phyloP scores from a whole-genome alignment of 2,329 filamentous ascomycete species.

The Penicillium italicum region DNA sequence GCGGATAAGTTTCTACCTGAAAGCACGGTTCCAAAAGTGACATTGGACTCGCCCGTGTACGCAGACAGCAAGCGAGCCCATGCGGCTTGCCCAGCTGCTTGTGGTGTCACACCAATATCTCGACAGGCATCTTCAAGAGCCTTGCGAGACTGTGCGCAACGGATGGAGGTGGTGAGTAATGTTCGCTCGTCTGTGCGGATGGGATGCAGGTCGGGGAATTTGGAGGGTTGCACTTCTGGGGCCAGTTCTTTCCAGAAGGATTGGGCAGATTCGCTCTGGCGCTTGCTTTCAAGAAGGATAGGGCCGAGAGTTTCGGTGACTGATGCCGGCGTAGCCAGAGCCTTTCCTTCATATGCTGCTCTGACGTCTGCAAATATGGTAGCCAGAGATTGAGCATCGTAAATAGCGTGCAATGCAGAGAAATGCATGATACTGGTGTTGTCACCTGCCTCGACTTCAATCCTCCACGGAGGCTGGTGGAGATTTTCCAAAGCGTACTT shows the following conservation, averaged over 20 bases:
- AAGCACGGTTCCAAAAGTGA: constrained; percentile 76
- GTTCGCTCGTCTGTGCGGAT: constrained; percentile 42
- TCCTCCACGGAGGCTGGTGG: constrained; percentile 60
- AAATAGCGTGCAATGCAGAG: constrained; percentile 74
- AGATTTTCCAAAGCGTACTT: constrained; percentile 43
- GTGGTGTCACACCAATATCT: constrained; percentile 63
- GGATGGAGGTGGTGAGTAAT: constrained; percentile 35
- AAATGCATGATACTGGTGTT: constrained; percentile 42
- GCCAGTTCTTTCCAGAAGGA: constrained; percentile 63
- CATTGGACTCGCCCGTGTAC: constrained; percentile 69
- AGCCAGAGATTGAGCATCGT: constrained; percentile 73
- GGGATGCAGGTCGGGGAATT: constrained; percentile 74
- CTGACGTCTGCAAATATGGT: constrained; percentile 61
- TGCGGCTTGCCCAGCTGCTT: constrained; percentile 70
- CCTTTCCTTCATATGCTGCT: constrained; percentile 34
- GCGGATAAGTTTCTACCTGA: constrained; percentile 65
- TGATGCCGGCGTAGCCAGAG: constrained; percentile 23
- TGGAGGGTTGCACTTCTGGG: constrained; percentile 55
- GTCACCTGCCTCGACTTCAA: constrained; percentile 47
- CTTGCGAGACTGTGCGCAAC: constrained; percentile 41
- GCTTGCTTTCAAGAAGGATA: constrained; percentile 42
- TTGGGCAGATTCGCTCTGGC: constrained; percentile 32
- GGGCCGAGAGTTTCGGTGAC: constrained; percentile 45
- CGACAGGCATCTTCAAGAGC: constrained; percentile 57
- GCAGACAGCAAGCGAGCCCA: constrained; percentile 73